phyloP scores from a whole-genome alignment of 2,329 filamentous ascomycete genomes.

The Aspergillus sojae region DNA sequence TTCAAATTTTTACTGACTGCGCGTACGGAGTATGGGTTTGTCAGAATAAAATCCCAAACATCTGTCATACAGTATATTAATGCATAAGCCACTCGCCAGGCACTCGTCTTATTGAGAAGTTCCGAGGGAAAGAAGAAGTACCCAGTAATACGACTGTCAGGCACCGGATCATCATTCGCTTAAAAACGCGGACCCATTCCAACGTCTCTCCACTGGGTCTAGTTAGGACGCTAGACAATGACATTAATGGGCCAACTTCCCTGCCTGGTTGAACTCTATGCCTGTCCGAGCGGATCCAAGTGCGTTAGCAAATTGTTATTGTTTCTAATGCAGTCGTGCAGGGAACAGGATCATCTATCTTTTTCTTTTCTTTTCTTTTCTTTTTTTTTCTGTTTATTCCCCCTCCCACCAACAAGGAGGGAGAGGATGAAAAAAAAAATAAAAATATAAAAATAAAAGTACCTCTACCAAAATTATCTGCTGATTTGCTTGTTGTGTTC shows the following conservation, averaged over 20 bases:
- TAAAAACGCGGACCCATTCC: conserved; percentile 15
- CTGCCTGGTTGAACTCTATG: conserved; percentile 16
- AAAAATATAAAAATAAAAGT: no score
- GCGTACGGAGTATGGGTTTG: background rate
- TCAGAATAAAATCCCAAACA: background rate
- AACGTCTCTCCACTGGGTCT: conserved; percentile 20
- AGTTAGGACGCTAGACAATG: conserved; percentile 5
- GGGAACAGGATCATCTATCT: background rate
- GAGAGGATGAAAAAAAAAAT: no score
- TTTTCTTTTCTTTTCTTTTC: background rate
- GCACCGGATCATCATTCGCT: conserved; percentile 26
- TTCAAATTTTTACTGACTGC: background rate
- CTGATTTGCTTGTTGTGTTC: background rate
- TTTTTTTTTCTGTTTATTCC: background rate
- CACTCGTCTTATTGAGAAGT: background rate
- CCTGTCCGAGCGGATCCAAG: conserved; percentile 15
- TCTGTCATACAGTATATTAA: background rate
- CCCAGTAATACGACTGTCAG: conserved; percentile 15
- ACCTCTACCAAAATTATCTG: background rate
- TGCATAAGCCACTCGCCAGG: background rate
- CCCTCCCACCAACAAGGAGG: no score
- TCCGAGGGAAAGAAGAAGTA: background rate
- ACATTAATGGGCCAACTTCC: conserved; percentile 9
- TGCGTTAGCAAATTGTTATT: background rate
- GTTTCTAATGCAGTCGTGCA: background rate